These are phyloP conservation scores for Knoxdaviesia proteae DNA, from an alignment of 2,329 filamentous ascomycete genomes.

Conservation along the genomic window DNA sequence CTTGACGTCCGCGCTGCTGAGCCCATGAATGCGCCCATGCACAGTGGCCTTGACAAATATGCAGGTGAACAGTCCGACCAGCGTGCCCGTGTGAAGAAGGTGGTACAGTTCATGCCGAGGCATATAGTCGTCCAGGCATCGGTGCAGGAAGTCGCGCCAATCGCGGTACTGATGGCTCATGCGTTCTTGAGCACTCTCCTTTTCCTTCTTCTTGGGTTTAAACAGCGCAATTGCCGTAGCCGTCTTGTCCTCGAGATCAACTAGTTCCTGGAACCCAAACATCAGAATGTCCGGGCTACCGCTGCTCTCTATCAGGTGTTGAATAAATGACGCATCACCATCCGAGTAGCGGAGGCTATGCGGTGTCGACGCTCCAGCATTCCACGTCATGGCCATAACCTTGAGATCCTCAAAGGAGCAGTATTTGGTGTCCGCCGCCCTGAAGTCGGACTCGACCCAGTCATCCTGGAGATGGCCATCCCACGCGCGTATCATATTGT, in stretches of 20 bases:
- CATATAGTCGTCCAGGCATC: slow-evolving; percentile 67
- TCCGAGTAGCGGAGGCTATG: slow-evolving; percentile 52
- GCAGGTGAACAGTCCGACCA: slow-evolving; percentile 90
- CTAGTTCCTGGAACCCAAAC: slow-evolving; percentile 96
- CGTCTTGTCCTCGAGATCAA: slow-evolving; percentile 92
- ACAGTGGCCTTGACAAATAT: slow-evolving; percentile 77
- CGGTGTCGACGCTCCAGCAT: slow-evolving; percentile 90
- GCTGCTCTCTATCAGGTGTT: slow-evolving; percentile 55
- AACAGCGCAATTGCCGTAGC: slow-evolving; percentile 60
- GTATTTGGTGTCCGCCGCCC: slow-evolving; percentile 59
- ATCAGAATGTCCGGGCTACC: slow-evolving; percentile 73
- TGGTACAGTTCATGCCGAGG: slow-evolving; percentile 59
- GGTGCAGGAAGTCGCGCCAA: slow-evolving; percentile 78
- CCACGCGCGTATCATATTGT: slow-evolving; percentile 72
- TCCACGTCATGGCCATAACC: slow-evolving; percentile 79
- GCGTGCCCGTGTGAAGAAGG: slow-evolving; percentile 62
- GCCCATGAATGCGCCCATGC: slow-evolving; percentile 52
- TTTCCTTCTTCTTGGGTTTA: slow-evolving; percentile 64
- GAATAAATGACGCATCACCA: slow-evolving; percentile 58
- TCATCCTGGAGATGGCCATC: slow-evolving; percentile 86
- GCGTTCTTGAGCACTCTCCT: slow-evolving; percentile 59
- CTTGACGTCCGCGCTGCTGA: slow-evolving; percentile 72
- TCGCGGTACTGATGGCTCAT: slow-evolving; percentile 97
- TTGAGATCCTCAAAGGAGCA: slow-evolving; percentile 70
- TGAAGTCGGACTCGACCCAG: slow-evolving; percentile 85